Percentiles rank a stretch among this genome's conserved stretches.
Conservation (phyloP, 352 stramenopile genomes). For the Globisporangium orthogonon region DNA sequence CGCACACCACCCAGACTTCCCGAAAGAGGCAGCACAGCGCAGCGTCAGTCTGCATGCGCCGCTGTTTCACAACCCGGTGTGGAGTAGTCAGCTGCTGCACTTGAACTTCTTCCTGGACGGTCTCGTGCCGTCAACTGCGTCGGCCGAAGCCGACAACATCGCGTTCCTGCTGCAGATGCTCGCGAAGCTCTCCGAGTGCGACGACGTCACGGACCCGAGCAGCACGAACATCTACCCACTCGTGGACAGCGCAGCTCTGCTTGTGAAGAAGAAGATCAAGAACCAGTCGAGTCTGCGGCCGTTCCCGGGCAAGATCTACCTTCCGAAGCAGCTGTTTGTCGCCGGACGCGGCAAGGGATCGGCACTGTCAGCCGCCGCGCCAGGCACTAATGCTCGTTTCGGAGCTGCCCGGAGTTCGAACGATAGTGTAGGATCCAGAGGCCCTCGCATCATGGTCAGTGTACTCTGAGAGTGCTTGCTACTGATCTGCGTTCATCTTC, state of each 20-base stretch:
- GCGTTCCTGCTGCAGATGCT: constrained; percentile 82
- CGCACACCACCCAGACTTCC: constrained; percentile 70
- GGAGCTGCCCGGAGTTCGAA: neutral
- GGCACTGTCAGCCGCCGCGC: neutral
- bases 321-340: constrained; percentile 65
- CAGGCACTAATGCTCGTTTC: neutral
- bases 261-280: constrained; percentile 84
- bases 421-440: neutral
- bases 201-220: constrained; percentile 41
- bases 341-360: constrained; percentile 6
- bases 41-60: constrained; percentile 20
- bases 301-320: constrained; percentile 78
- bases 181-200: constrained; percentile 64
- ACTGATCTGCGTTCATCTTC: neutral
- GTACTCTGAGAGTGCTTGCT: neutral
- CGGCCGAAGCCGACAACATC: constrained; percentile 68
- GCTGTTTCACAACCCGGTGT: constrained; percentile 28
- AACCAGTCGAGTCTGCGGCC: constrained; percentile 78
- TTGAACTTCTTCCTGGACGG: constrained; percentile 71
- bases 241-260: constrained; percentile 39
- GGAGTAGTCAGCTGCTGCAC: constrained; percentile 50
- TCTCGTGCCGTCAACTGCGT: constrained; percentile 42
- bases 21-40: constrained; percentile 27
- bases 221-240: constrained; percentile 53
- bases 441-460: constrained; percentile 46